phyloP scores from a whole-genome alignment of 2,329 filamentous ascomycete genomes.

The Fusarium algeriense region DNA sequence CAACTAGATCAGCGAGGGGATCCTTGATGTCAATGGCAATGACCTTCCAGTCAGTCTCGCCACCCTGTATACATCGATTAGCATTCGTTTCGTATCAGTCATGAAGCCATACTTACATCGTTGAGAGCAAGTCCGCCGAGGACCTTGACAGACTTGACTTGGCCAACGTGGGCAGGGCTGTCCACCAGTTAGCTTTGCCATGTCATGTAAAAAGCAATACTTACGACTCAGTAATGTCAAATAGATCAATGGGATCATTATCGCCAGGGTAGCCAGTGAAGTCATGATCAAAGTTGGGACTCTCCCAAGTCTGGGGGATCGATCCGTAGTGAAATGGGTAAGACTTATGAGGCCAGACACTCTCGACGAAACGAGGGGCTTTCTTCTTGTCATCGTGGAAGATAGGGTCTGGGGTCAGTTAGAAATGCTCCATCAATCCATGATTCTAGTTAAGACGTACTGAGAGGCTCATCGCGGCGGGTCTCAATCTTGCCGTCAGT shows the following conservation, averaged over 20 bases:
- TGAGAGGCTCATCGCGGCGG: constrained; percentile 55
- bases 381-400: constrained; percentile 56
- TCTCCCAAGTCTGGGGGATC: constrained; percentile 60
- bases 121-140: constrained; percentile 56
- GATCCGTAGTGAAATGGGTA: constrained; percentile 60
- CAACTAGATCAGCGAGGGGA: constrained; percentile 51
- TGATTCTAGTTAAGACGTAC: constrained; percentile 33
- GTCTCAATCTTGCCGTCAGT: constrained; percentile 57
- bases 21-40: constrained; percentile 55
- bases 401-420: constrained; percentile 51
- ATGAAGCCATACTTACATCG: constrained; percentile 45
- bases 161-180: constrained; percentile 51
- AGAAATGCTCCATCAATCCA: not conserved
- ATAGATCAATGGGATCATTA: constrained; percentile 58
- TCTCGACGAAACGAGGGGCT: constrained; percentile 55
- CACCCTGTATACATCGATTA: constrained; percentile 32
- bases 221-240: constrained; percentile 52
- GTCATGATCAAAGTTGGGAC: constrained; percentile 55
- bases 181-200: not conserved
- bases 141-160: constrained; percentile 58
- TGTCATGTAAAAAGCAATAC: rapidly evolving
- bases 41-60: constrained; percentile 57
- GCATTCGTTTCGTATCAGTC: rapidly evolving
- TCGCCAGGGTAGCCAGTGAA: constrained; percentile 55
- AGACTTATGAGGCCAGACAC: constrained; percentile 58